A percentile compares a stretch with the other conserved stretches of the same genome.
These are phyloP conservation scores for Boletus reticulatus DNA, from an alignment of 768 basidiomycete genomes.

Conservation along the genomic window DNA sequence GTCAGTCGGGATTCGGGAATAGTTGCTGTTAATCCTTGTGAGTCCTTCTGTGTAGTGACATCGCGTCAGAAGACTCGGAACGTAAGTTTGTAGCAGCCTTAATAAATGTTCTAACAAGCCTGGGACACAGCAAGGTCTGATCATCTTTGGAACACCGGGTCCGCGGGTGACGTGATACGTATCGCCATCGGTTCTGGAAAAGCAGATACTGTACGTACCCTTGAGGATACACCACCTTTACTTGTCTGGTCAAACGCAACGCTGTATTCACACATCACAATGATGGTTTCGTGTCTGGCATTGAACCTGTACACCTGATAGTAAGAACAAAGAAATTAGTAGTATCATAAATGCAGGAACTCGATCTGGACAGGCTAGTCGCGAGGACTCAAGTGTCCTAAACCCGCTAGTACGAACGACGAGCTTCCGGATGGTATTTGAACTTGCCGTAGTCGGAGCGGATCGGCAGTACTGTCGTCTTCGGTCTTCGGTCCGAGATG, in stretches of 20 bases:
- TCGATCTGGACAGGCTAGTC: no score
- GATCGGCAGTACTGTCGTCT: no score
- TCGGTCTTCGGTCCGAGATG: no score
- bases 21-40: background rate
- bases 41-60: background rate
- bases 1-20: no score
- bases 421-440: no score
- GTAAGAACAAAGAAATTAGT: no score
- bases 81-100: background rate
- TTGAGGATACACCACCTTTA: constrained; percentile 11
- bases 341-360: no score
- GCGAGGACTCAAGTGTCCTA: no score
- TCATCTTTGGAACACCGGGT: background rate
- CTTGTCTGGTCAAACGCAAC: background rate
- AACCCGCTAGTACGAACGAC: no score
- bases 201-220: background rate
- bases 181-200: background rate
- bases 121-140: background rate
- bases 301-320: background rate
- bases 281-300: background rate
- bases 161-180: background rate
- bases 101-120: background rate
- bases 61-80: background rate
- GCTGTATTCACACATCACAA: background rate
- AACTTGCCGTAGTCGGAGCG: no score